Base-by-base conservation (phyloP, 2,329 filamentous ascomycete species). In the Hymenoscyphus infarciens region DNA sequence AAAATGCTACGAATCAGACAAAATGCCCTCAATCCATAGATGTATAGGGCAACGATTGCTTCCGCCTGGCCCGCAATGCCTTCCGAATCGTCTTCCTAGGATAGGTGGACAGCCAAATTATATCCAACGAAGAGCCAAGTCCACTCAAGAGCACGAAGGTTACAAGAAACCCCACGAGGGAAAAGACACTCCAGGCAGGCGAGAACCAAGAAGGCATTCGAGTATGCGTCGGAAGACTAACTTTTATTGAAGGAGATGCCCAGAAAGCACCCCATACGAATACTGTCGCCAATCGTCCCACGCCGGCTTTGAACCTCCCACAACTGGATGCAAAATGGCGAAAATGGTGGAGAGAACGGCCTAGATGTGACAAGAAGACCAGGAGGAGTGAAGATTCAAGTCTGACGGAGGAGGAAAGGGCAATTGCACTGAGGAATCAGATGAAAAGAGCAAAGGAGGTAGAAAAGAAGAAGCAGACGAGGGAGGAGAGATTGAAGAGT, bases 301-400 rank as follows among this genome's bases (percentile, higher is more conserved):
- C 53, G 38, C 45, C 58, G 35, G 45, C 49, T 29, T 33, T 73
- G 33, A 61, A 73, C 49, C 64, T 74, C 11, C 64, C 65, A 10
- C 42, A 39, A 2, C 22, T 69, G 16, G 72, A 74, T 60, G 60
- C 58, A 52, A 71, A 73, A 69, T 74, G 72, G 71, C 70, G 65
- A 22, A 16, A 39, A 8, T 49, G 8, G 16, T 19, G 42, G 42
- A 22, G 11, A 19, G 42, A 49, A 16, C 42, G n/a, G 19, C 25
- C 5, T 10, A 5, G 11, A 5, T 5, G 13, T 1, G 11, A 11
- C 8, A 52, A 5, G n/a, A 52, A 52, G 19, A 7, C 13, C n/a
- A 25, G 5, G 13, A 38, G 2, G 35, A 13, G 35, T 38, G 35
- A 38, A 38, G 35, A 38, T 15, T 13, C 35, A 38, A 38, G 35